Evolutionary conservation across 371 early-diverging fungal genomes (phyloP).

Genomic region (Actinomortierella wolfii): DNA sequence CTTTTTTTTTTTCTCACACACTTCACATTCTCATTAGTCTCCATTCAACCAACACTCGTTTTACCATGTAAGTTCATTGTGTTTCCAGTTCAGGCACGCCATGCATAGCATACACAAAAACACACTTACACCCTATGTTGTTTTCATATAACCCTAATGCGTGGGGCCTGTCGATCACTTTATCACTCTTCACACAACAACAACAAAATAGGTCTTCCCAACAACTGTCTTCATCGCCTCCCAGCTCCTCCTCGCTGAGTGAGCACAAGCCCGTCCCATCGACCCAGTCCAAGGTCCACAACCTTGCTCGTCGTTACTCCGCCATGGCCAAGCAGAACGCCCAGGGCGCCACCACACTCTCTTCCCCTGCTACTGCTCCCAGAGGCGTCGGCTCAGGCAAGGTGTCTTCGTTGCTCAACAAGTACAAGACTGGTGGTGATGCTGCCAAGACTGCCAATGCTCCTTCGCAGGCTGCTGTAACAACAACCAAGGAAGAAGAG

Average conservation of each 20-base stretch:
- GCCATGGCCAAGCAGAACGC: slow-evolving; percentile 37
- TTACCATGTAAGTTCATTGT: slow-evolving; percentile 1
- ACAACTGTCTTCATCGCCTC: slow-evolving; percentile 6
- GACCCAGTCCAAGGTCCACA: slow-evolving; percentile 31
- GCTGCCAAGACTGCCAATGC: neutral
- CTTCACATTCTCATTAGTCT: neutral
- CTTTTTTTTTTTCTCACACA: neutral
- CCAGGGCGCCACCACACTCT: slow-evolving; percentile 10
- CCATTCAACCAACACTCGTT: neutral
- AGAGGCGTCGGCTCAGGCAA: slow-evolving; percentile 8
- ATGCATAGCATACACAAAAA: too few species aligned
- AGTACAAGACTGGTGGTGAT: slow-evolving; percentile 4
- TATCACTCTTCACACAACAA: too few species aligned
- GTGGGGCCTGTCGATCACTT: too few species aligned
- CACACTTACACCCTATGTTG: too few species aligned
- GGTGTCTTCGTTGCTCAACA: slow-evolving; percentile 2
- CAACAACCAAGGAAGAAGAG: neutral
- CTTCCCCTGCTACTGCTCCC: slow-evolving; percentile 20
- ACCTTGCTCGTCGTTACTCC: slow-evolving; percentile 32
- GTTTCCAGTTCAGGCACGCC: neutral
- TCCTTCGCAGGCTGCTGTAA: slow-evolving; percentile 5
- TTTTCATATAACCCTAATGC: neutral
- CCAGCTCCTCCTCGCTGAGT: slow-evolving; percentile 8
- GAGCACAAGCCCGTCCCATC: slow-evolving; percentile 20
- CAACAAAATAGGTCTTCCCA: slow-evolving; percentile 4